Base-by-base conservation (phyloP, 352 stramenopile species). In the Globisporangium paroecandrum region DNA sequence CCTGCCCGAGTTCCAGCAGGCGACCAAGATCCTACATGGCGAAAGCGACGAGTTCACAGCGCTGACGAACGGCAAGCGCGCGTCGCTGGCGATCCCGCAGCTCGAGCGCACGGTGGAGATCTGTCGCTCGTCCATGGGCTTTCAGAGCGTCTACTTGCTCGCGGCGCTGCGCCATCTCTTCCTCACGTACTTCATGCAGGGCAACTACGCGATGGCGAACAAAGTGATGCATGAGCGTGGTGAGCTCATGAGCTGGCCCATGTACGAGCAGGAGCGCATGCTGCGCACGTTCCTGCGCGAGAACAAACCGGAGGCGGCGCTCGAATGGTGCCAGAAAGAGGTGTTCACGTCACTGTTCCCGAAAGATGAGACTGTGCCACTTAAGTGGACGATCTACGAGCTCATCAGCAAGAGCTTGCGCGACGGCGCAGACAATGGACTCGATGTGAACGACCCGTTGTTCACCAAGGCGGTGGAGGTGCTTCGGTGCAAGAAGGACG, bases 361-460 rank as follows among this genome's bases (percentile, higher is more conserved):
- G 0, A 78, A 82, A 55, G 85, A 93, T 68, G 81, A 75, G 53
- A 86, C 73, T 0, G 64, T 90, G 67, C 81, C 82, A 25, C 69
- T 91, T 36, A 91, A 91, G 72, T 91, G 81, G 81, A 79, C 72
- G 55, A 67, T 91, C 55, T 93, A 93, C 69, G 82, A 90, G 66
- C 73, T 89, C 9, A 82, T 93, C 49, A 75, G 75, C 53, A 79
- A 69, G 47, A 76, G 77, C 49, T 64, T 93, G n/a, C 73, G 70
- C 47, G 68, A 79, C 34, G 82, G 82, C 41, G 54, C 72, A 0
- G 68, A 74, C 36, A 67, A 74, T n/a, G 43, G 75, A 27, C 56
- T 92, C 53, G 74, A 75, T 6, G 70, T 87, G 61, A 63, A 78
- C 29, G 85, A 93, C 62, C 85, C 81, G 36, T 69, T 88, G 64